phyloP scores from a whole-genome alignment of 2,329 filamentous ascomycete species.

The Fusarium anthophilum region DNA sequence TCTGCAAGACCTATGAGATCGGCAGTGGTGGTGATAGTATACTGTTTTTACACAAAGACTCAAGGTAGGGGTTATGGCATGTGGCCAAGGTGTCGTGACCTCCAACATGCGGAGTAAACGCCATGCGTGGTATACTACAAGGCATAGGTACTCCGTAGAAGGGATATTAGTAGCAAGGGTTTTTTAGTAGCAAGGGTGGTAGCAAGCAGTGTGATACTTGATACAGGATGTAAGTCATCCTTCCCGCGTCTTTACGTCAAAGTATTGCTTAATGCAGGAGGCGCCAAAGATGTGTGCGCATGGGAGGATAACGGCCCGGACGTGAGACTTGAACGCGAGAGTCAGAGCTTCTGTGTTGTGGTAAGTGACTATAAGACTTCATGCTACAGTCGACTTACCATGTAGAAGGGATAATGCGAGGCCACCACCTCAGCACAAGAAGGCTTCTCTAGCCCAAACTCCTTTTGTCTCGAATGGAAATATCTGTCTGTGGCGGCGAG shows the following conservation, averaged over 20 bases:
- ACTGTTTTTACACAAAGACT: background rate
- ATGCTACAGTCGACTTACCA: background rate
- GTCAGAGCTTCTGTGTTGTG: background rate
- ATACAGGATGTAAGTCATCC: background rate
- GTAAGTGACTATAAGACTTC: background rate
- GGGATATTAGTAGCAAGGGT: background rate
- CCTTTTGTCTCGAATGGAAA: background rate
- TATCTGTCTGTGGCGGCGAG: background rate
- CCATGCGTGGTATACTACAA: background rate
- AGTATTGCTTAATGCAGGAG: background rate
- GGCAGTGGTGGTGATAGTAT: background rate
- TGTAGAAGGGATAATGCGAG: background rate
- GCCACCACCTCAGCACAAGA: background rate
- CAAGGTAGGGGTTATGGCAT: background rate
- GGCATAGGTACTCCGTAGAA: background rate
- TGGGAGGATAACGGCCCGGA: background rate
- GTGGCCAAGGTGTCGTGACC: background rate
- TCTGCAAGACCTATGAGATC: background rate
- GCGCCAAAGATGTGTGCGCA: slow-evolving; percentile 4
- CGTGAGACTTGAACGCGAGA: background rate
- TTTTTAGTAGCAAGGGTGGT: too few relatives aligned
- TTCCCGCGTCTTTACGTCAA: background rate
- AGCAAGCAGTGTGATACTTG: background rate
- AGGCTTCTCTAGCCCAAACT: background rate
- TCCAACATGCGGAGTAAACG: background rate